Percentiles rank a stretch among this genome's conserved stretches.
Evolutionary conservation across 179 eudicot species (phyloP).

Genomic region (Monotropa hypopitys): DNA sequence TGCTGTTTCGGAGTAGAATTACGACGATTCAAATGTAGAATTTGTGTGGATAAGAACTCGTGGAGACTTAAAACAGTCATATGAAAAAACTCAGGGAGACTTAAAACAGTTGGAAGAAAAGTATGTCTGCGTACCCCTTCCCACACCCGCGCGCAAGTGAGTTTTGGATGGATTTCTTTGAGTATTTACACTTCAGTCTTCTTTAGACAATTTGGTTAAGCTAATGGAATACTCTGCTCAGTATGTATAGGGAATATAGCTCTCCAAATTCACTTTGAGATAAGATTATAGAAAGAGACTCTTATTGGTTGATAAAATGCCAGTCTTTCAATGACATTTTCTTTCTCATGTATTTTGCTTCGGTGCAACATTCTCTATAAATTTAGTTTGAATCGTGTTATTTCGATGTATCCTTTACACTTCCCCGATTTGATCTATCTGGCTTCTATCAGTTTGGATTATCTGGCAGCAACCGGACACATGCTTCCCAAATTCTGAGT

Average conservation of each 20-base stretch:
- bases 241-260: background rate
- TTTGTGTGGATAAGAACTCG: background rate
- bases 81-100: background rate
- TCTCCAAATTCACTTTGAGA: background rate
- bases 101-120: background rate
- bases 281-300: background rate
- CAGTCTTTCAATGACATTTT: background rate
- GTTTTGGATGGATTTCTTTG: background rate
- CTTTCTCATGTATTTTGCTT: background rate
- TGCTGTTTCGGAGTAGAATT: background rate
- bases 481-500: constrained; percentile 61
- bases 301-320: background rate
- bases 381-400: background rate
- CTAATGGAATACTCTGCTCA: background rate
- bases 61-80: background rate
- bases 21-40: background rate
- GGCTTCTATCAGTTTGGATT: constrained; percentile 41
- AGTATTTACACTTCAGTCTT: background rate
- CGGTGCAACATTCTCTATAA: background rate
- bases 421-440: background rate
- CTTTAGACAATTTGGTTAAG: background rate
- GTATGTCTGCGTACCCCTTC: background rate
- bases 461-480: constrained; percentile 59
- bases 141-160: background rate
- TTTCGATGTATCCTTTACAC: background rate